Evolutionary conservation across 169 alveolate genomes (phyloP).

Genomic region (Toxoplasma gondii): DNA sequence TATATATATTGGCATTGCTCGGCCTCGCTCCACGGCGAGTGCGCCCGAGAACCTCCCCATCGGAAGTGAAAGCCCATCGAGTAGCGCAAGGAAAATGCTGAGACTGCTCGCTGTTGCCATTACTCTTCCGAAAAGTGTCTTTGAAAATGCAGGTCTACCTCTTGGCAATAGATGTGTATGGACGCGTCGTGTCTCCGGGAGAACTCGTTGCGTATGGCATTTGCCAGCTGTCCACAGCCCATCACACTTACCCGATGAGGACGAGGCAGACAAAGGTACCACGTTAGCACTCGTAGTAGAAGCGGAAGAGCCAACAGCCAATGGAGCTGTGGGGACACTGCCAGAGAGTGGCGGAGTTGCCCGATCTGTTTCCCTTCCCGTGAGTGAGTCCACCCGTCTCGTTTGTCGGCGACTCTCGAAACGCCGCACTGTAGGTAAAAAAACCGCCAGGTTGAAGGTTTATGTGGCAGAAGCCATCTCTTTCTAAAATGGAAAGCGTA

Average conservation of each 20-base stretch:
- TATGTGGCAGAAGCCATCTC: neutral
- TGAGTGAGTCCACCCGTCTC: neutral
- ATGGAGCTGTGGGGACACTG: neutral
- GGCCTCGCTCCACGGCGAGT: too few relatives aligned
- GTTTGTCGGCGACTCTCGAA: constrained; percentile 25
- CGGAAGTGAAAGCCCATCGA: too few relatives aligned
- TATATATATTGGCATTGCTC: too few relatives aligned
- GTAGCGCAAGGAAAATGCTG: too few relatives aligned
- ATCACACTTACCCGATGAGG: neutral
- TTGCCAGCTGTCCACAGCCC: neutral
- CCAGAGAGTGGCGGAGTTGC: neutral
- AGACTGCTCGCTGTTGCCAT: too few relatives aligned
- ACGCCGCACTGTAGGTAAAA: neutral
- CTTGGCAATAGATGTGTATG: too few relatives aligned
- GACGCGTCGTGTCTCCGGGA: too few relatives aligned
- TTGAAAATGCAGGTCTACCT: too few relatives aligned
- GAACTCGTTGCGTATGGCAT: too few relatives aligned
- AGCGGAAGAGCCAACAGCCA: neutral
- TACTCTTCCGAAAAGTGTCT: too few relatives aligned
- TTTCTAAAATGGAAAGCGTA: too few relatives aligned
- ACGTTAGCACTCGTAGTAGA: neutral
- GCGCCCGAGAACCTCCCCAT: too few relatives aligned
- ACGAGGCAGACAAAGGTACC: neutral
- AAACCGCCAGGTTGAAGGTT: neutral
- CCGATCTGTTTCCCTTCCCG: neutral